Evolutionary conservation across 371 early-diverging fungal genomes (phyloP), one percentile per base, ranked within the genome.

Genomic region (Enterocytospora artemiae): DNA sequence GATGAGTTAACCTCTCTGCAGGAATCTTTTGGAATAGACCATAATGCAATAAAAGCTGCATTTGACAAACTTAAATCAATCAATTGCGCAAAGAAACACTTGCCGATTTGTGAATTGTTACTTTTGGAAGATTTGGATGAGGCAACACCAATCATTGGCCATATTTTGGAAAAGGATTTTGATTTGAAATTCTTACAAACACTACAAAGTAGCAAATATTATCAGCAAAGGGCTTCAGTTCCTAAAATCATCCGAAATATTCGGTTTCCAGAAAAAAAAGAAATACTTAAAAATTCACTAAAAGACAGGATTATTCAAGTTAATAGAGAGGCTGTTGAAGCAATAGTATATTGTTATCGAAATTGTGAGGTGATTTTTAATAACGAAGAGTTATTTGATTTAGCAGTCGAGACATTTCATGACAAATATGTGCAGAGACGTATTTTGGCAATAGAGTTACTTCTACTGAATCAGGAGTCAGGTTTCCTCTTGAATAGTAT

Each of bases 121-220:
- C 22, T 60, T 3, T 18, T 60, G 4, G 60, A 60, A 53, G 14
- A 27, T 5, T 52, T 20, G 9, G 60, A 60, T 12, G 12, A 9
- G 12, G 54, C 51, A 30, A 18, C 52, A 5, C 57, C 31, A n/a
- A 20, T 60, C 3, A 48, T 53, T 54, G 27, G 30, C 12, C 18
- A 27, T 4, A 27, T 60, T 12, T 12, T 60, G 25, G 54, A 56
- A 25, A 27, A 34, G 7, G 9, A 20, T 4, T 30, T 48, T 12
- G 60, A 60, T 25, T 16, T 51, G 39, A 53, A 60, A 4, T 60
- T 48, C 27, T 12, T 60, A 9, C 7, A 9, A n/a, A 7, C 9
- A 25, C 60, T 60, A 3, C 60, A 60, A 39, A 60, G 31, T 4
- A 57, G 58, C 54, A 46, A 27, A 14, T 60, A 16, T 27, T 60